phyloP scores from a whole-genome alignment of 176 grass and related monocot genomes.

The Musa troglodytarum region DNA sequence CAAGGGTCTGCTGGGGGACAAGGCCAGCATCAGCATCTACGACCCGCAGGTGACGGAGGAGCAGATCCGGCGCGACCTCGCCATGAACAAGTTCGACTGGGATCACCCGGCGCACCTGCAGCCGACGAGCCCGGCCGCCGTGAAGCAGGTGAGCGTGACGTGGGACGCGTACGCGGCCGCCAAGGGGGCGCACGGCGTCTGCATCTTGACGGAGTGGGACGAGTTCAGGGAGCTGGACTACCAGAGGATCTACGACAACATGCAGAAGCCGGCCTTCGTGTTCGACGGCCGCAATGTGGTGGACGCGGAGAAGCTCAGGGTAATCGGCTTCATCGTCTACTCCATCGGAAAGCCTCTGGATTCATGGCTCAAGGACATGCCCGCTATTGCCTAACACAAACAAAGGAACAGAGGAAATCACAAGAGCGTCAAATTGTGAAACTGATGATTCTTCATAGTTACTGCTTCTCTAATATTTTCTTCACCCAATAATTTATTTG shows the following conservation, averaged over 20 bases:
- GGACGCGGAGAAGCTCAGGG: constrained; percentile 34
- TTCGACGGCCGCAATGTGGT: constrained; percentile 52
- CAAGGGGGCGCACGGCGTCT: constrained; percentile 49
- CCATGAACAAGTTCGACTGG: constrained; percentile 68
- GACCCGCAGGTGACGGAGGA: constrained; percentile 59
- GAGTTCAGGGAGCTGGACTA: constrained; percentile 56
- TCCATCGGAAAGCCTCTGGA: constrained; percentile 58
- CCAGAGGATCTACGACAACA: constrained; percentile 49
- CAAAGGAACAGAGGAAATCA: neutral
- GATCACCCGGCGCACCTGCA: constrained; percentile 57
- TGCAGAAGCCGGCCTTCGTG: constrained; percentile 55
- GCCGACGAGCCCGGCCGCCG: constrained; percentile 40
- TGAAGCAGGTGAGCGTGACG: constrained; percentile 43
- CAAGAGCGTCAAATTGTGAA: neutral
- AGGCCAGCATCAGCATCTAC: constrained; percentile 55
- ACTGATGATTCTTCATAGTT: neutral
- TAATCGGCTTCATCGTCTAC: constrained; percentile 54
- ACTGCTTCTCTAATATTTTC: neutral
- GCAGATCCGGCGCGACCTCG: constrained; percentile 53
- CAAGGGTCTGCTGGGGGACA: constrained; percentile 55
- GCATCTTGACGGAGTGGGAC: constrained; percentile 61
- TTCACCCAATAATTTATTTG: neutral
- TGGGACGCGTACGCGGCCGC: constrained; percentile 53
- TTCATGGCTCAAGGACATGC: constrained; percentile 59
- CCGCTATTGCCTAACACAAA: constrained; percentile 33